phyloP scores from a whole-genome alignment of 225 moss, liverwort and hornwort species.

The Pseudoscleropodium purum region DNA sequence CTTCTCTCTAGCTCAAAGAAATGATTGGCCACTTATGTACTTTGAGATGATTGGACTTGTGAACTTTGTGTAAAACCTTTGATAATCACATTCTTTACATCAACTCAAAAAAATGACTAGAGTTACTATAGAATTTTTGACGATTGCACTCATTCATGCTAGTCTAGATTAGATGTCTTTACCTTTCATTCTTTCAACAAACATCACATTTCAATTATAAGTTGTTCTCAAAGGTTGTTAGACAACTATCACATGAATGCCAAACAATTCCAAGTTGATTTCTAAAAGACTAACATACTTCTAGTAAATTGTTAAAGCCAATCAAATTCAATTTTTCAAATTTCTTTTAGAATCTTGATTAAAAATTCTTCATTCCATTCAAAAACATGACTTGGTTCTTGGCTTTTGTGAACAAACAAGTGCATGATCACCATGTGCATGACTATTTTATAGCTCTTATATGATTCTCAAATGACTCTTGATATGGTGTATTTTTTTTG shows the following conservation, averaged over 20 bases:
- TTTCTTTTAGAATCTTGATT: too few species aligned
- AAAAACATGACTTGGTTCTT: not conserved
- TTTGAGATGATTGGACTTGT: too few species aligned
- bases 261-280: not conserved
- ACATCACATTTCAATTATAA: not conserved
- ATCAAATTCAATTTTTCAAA: not conserved
- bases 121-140: not conserved
- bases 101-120: not conserved
- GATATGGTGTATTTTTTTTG: fast-evolving
- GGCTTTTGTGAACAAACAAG: not conserved
- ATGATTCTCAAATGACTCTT: not conserved
- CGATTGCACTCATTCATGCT: not conserved
- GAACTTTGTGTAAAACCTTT: too few species aligned
- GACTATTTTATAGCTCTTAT: not conserved
- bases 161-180: fast-evolving
- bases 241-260: not conserved
- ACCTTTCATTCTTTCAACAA: not conserved
- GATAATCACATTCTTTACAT: not conserved
- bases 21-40: too few species aligned
- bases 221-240: too few species aligned
- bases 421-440: too few species aligned
- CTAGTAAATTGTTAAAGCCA: not conserved
- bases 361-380: not conserved
- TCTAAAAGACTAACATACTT: not conserved
- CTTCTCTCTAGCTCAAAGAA: too few species aligned